Conservation (phyloP, 108 stramenopile genomes). For the Cyclotella baltica region DNA sequence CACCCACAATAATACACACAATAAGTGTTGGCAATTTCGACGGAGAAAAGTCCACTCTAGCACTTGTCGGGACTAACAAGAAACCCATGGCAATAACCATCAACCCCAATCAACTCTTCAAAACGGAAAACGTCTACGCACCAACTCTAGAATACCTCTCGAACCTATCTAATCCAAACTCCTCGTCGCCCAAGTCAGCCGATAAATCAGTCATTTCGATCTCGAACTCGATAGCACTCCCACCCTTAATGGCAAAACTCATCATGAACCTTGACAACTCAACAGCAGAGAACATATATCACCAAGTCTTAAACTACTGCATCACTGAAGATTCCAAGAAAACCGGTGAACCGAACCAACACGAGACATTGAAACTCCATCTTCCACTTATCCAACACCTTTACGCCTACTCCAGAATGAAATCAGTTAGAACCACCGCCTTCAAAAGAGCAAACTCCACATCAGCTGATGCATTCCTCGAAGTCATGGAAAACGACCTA, state of each 20-base stretch:
- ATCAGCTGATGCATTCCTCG: not conserved
- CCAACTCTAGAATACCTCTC: too few species aligned
- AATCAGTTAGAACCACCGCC: not conserved
- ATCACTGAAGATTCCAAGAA: not conserved
- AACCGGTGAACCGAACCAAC: not conserved
- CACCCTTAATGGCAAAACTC: not conserved
- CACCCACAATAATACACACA: too few species aligned
- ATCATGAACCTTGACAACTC: not conserved
- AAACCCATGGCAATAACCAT: too few species aligned
- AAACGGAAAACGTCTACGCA: too few species aligned
- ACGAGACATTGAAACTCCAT: not conserved
- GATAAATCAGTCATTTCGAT: too few species aligned
- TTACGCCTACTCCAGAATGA: not conserved
- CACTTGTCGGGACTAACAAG: too few species aligned
- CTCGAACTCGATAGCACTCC: not conserved
- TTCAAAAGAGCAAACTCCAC: not conserved
- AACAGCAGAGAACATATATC: not conserved
- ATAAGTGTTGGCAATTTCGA: too few species aligned
- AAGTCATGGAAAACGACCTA: not conserved
- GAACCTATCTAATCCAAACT: too few species aligned
- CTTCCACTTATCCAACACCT: not conserved
- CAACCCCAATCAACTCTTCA: too few species aligned
- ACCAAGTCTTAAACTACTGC: not conserved
- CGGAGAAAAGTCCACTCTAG: too few species aligned
- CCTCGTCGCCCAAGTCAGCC: too few species aligned